Evolutionary conservation across 1,284 basidiomycete species (phyloP), one percentile per base, ranked within the genome.

Genomic region (Microbotryum lychnidis-dioicae): DNA sequence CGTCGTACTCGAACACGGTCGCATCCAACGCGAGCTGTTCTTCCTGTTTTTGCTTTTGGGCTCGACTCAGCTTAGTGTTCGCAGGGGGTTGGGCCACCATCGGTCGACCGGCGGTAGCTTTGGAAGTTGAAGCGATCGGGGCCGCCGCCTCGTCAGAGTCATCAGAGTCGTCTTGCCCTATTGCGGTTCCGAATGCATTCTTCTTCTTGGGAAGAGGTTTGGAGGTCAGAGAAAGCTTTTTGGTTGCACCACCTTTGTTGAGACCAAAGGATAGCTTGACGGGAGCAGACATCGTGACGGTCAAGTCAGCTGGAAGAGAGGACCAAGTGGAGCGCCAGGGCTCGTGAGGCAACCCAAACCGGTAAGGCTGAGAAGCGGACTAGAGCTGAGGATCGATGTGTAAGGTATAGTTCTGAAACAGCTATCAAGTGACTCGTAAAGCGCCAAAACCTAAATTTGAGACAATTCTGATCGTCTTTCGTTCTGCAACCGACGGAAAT

Each of bases 1-100:
- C 89, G 73, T 99, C 96, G 72, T 99, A 99, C 76, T 97, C 86
- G 75, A 88, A 98, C 10, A 96, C 87, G 4, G 85, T 87, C 50
- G 82, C 75, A 72, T 98, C 96, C 4, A 92, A 81, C 80, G 77
- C 85, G 82, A 72, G 92, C 91, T 65, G 84, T 82, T 49, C 65
- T 65, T 62, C 54, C 55, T 68, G 67, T 53, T 67, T 65, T 5
- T 52, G 50, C 57, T 54, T 61, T 31, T 67, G 63, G 0, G 58
- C 58, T 14, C 54, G 58, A 2, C 54, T 55, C 25, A 67, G 50
- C 1, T 25, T 63, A 0, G 66, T 58, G 2, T 61, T 67, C n/a
- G 60, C 60, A 4, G 63, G 57, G 14, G 37, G 37, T 47, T 48
- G 14, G 42, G 29, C 23, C 12, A 23, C 14, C 23, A n/a, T 44